These are phyloP conservation scores for Ogataea hybrid DNA, from an alignment of 1,139 yeast genomes.

Conservation along the genomic window DNA sequence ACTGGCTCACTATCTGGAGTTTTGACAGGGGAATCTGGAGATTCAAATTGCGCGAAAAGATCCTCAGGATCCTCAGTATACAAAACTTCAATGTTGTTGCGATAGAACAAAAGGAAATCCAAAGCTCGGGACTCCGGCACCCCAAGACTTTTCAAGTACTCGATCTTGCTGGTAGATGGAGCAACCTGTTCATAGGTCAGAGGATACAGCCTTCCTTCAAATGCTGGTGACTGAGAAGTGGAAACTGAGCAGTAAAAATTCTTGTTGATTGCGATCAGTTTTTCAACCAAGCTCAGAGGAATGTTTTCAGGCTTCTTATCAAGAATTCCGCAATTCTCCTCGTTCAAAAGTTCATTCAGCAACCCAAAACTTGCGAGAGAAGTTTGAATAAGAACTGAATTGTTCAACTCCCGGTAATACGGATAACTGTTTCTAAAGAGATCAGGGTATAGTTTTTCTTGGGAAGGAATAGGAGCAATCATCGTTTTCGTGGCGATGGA, in stretches of 20 bases:
- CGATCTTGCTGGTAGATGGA: slow-evolving; percentile 51
- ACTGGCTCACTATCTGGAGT: slow-evolving; percentile 13
- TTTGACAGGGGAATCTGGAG: slow-evolving; percentile 25
- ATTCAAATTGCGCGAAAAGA: slow-evolving; percentile 23
- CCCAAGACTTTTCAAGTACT: slow-evolving; percentile 48
- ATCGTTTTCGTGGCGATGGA: slow-evolving; percentile 22
- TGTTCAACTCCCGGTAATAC: slow-evolving; percentile 29
- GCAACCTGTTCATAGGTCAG: slow-evolving; percentile 47
- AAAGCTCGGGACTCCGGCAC: slow-evolving; percentile 40
- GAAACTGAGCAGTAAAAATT: slow-evolving; percentile 33
- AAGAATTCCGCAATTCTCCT: slow-evolving; percentile 23
- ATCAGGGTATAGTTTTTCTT: slow-evolving; percentile 24
- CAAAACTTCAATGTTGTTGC: slow-evolving; percentile 21
- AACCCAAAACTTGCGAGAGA: slow-evolving; percentile 41
- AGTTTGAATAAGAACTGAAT: slow-evolving; percentile 41
- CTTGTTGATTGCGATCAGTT: slow-evolving; percentile 38
- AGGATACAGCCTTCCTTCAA: slow-evolving; percentile 41
- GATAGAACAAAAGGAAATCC: slow-evolving; percentile 35
- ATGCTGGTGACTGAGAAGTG: slow-evolving; percentile 27
- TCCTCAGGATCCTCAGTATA: slow-evolving; percentile 27
- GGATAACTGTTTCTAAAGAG: slow-evolving; percentile 16
- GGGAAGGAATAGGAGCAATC: slow-evolving; percentile 23
- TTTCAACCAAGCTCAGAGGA: slow-evolving; percentile 37
- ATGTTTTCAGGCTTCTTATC: slow-evolving; percentile 27
- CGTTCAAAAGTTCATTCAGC: slow-evolving; percentile 34